These are phyloP conservation scores for Nigrospora oryzae DNA, from an alignment of 2,329 filamentous ascomycete species.

Conservation along the genomic window DNA sequence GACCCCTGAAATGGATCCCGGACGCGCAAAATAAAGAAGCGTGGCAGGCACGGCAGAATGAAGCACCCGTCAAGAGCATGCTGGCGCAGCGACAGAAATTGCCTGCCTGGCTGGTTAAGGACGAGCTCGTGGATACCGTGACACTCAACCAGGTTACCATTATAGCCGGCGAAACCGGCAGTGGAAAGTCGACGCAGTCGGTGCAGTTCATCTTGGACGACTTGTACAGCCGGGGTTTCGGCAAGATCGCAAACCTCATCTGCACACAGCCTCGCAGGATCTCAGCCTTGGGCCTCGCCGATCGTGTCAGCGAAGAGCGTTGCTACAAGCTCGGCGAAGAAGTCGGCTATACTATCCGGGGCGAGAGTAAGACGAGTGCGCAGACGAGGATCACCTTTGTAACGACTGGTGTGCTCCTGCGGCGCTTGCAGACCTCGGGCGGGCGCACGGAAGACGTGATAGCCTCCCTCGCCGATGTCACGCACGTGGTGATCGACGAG, in stretches of 20 bases:
- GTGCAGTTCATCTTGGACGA: conserved; percentile 95
- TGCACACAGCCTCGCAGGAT: conserved; percentile 95
- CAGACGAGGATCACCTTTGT: conserved; percentile 90
- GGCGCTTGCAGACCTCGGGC: conserved; percentile 84
- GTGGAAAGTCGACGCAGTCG: conserved; percentile 93
- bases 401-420: conserved; percentile 85
- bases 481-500: conserved; percentile 91
- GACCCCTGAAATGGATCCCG: conserved; percentile 54
- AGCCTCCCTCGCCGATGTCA: conserved; percentile 78
- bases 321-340: conserved; percentile 76
- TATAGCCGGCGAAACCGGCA: conserved; percentile 93
- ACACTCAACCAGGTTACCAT: conserved; percentile 80
- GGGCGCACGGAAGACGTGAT: conserved; percentile 72
- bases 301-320: conserved; percentile 88
- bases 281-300: conserved; percentile 85
- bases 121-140: conserved; percentile 70
- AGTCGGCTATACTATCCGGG: conserved; percentile 85
- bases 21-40: conserved; percentile 52
- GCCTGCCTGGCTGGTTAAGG: conserved; percentile 80
- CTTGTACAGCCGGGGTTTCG: conserved; percentile 67
- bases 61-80: conserved; percentile 65
- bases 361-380: conserved; percentile 68
- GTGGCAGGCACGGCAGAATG: conserved; percentile 63
- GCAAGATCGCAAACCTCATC: conserved; percentile 76
- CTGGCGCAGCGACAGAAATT: conserved; percentile 61